Conservation (phyloP, 805 yeast species). For the Saccharomyces kudriavzevii region DNA sequence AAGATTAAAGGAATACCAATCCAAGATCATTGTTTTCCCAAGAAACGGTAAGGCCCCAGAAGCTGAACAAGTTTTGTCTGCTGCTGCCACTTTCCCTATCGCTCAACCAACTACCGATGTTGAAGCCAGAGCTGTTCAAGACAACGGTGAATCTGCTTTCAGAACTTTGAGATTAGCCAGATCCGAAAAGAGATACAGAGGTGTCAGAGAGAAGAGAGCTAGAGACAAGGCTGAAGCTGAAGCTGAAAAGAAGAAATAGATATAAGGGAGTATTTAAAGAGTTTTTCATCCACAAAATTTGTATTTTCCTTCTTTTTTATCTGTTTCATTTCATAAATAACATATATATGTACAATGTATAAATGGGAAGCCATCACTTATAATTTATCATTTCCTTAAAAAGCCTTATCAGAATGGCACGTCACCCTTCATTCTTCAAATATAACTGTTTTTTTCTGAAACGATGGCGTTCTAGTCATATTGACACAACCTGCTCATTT, state of each 20-base stretch:
- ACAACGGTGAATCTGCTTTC: constrained; percentile 70
- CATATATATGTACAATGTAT: constrained; percentile 21
- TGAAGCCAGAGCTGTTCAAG: constrained; percentile 78
- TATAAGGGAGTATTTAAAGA: constrained; percentile 5
- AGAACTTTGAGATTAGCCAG: constrained; percentile 89
- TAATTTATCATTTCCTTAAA: constrained; percentile 8
- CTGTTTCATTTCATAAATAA: constrained; percentile 14
- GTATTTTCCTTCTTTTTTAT: constrained; percentile 13
- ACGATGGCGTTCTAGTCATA: no score
- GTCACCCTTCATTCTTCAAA: no score
- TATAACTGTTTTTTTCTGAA: no score
- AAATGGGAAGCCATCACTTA: constrained; percentile 29
- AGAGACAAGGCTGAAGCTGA: constrained; percentile 94
- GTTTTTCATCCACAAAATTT: constrained; percentile 4
- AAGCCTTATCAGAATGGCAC: no score
- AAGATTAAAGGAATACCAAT: constrained; percentile 88
- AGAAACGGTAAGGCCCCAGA: constrained; percentile 75
- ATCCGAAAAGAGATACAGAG: constrained; percentile 83
- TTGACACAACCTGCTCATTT: background rate
- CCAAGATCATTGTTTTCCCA: constrained; percentile 90
- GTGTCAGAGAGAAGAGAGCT: constrained; percentile 94
- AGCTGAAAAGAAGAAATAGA: constrained; percentile 94
- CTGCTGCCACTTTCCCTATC: constrained; percentile 81
- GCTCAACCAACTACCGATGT: constrained; percentile 61
- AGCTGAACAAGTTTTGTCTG: constrained; percentile 60